Percentiles rank a stretch among this genome's conserved stretches.
phyloP scores from a whole-genome alignment of 2,329 filamentous ascomycete species.

The Colletotrichum chrysophilum region DNA sequence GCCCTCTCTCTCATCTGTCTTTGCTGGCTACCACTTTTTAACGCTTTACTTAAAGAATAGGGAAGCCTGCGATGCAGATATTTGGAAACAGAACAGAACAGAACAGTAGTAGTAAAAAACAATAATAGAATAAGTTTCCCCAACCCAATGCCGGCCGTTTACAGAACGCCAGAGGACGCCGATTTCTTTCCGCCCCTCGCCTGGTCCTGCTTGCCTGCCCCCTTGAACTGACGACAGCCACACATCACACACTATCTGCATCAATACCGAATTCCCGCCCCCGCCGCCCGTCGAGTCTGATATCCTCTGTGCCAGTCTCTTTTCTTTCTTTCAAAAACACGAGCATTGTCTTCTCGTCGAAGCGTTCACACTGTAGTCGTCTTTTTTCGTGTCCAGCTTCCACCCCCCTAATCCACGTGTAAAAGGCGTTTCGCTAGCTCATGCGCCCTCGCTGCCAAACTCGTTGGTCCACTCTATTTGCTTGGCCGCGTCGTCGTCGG shows the following conservation, averaged over 20 bases:
- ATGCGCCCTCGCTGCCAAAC: constrained; percentile 88
- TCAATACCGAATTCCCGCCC: neutral
- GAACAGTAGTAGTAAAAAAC: neutral
- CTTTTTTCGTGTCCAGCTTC: neutral
- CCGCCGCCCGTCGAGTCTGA: neutral
- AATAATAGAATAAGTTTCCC: neutral
- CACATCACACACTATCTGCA: neutral
- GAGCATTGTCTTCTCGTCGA: neutral
- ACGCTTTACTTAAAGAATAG: neutral
- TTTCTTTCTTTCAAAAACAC: neutral
- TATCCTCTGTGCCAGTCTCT: neutral
- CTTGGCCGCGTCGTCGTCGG: constrained; percentile 79
- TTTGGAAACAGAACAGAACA: neutral
- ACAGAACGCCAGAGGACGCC: constrained; percentile 20
- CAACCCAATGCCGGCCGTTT: constrained; percentile 14
- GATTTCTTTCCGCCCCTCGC: neutral
- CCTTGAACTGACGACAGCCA: neutral
- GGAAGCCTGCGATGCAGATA: constrained; percentile 5
- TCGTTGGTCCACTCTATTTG: constrained; percentile 95
- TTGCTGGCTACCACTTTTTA: neutral
- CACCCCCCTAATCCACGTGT: neutral
- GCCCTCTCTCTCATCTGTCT: neutral
- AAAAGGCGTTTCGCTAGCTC: constrained; percentile 5
- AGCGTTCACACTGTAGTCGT: neutral
- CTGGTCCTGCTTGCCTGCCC: neutral